Evolutionary conservation across 2,329 filamentous ascomycete species (phyloP), one percentile per base, ranked within the genome.

Genomic region (Colletotrichum sp.): DNA sequence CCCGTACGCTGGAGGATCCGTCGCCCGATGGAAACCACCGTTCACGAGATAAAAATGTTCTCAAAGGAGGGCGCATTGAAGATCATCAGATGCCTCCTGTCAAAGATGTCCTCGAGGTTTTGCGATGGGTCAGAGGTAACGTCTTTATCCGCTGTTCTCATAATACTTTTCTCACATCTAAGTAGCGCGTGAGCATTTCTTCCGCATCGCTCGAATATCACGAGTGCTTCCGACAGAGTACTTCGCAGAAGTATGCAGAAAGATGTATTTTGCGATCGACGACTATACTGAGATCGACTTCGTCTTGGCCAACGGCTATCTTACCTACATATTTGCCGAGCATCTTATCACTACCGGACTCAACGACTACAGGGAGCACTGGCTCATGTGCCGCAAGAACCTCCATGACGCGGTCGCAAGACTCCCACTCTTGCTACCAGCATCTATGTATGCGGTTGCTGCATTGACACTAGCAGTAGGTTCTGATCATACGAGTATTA

Each of bases 241-340:
- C 1, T 85, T 84, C 32, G 77, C 80, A 4, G 79, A 84, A 4
- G 79, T 82, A 12, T 84, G 83, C 57, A 80, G 79, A 30, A 83
- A 82, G 72, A 79, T 86, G 9, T 86, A 84, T 70, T 86, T 86
- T 63, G 81, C 83, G 1, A 71, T 84, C 6, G 81, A 84, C 9
- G 80, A 81, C 7, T 82, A 85, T 68, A 80, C 74, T 0, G 79
- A 83, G 16, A 65, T 82, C 5, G 83, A 85, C 13, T 80, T 83
- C 8, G 81, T 86, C 3, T 79, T 86, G 2, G 81, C 84, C 1
- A 86, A 84, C 66, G 81, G 83, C 5, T 85, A 81, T 34, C 69
- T 86, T 4, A 82, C 82, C 5, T 85, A 84, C 60, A 32, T 85
- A 4, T 86, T 85, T 75, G 78, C 79, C 1, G 84, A 84, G 60